Base-by-base conservation (phyloP, 2,329 filamentous ascomycete species). In the Ascochyta clinopodiicola region DNA sequence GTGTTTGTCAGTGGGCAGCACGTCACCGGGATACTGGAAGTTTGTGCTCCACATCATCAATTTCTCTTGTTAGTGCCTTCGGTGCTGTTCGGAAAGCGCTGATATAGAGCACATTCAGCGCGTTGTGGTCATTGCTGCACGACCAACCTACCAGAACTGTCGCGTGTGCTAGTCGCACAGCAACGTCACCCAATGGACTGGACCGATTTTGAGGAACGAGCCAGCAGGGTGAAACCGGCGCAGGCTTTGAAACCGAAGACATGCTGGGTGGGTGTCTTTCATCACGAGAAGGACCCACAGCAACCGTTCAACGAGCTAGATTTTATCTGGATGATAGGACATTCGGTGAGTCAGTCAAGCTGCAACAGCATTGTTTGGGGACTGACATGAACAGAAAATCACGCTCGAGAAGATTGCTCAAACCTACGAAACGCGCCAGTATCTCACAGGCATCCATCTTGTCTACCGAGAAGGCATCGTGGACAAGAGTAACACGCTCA, bases 271-370 rank as follows among this genome's bases (percentile, higher is more conserved):
- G 75, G 67, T 13, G 60, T 79, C n/a, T 61, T 78, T 2, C 46
- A 57, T 19, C 60, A 66, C 37, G 48, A 66, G 17, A 65, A 62
- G 27, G 27, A 51, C 3, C 55, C 56, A 4, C 31, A 61, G 3
- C 47, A 65, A 3, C 29, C 43, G 5, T 36, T 68, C 2, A 19
- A 29, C 7, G 62, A 70, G 36, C 8, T 24, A 1, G 69, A 76
- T 42, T 74, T 77, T 43, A 47, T 75, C 1, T 79, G 76, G 73
- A 65, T 77, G 51, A 71, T 72, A 32, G 68, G 63, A 15, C 63
- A 72, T 45, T 32, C 44, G n/a, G 71, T 75, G 56, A 63, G 71
- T 64, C 22, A 10, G 15, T 13, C 13, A 10, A 4, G 4, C n/a
- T 37, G 12, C 17, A 13, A 2, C n/a, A 21, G 29, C 9, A 10